Evolutionary conservation across 768 basidiomycete species (phyloP), one percentile per base, ranked within the genome.

Genomic region (Lyophyllum semitale): DNA sequence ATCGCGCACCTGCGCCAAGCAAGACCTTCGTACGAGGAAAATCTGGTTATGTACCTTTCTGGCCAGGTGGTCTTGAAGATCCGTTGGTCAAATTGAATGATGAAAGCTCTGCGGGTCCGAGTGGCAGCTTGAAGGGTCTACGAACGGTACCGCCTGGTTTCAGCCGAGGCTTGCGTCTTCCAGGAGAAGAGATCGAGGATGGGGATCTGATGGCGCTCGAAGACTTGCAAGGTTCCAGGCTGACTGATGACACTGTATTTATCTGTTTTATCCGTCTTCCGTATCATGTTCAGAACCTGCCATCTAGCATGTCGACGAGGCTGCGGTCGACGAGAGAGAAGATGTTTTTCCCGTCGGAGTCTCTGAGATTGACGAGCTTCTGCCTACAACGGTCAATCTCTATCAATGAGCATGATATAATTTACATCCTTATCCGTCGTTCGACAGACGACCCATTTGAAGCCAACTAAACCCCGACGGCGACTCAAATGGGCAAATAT

Each of bases 21-120:
- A 80, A 83, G 51, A 87, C 83, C 52, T 98, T 98, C 70, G 95
- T 98, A 18, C 79, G 95, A 54, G 97, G 97, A 42, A 97, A 96
- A 71, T 90, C 94, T 20, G 89, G 90, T 41, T 85, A 95, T 71
- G 84, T 95, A 8, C 97, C 97, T 1, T 98, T 98, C 71, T 83
- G 87, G 74, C 97, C 97, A 6, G 97, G 97, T 43, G 97, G 97
- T 2, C 75, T 98, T 9, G 93, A 93, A 40, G 87, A 88, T 60
- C 74, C 78, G 2, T 63, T 80, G 4, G 63, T 73, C 27, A 74
- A 77, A 37, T 55, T 72, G 13, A 66, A 64, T 4, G 66, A 72
- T 43, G 69, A 67, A 3, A 57, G 63, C 41, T 55, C 61, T 22
- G 65, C 69, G 38, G 64, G 59, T 23, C 65, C 69, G 29, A 63